Evolutionary conservation across 495 filamentous ascomycete genomes (phyloP), one percentile per base, ranked within the genome.

Genomic region (Lichina pygmaea): DNA sequence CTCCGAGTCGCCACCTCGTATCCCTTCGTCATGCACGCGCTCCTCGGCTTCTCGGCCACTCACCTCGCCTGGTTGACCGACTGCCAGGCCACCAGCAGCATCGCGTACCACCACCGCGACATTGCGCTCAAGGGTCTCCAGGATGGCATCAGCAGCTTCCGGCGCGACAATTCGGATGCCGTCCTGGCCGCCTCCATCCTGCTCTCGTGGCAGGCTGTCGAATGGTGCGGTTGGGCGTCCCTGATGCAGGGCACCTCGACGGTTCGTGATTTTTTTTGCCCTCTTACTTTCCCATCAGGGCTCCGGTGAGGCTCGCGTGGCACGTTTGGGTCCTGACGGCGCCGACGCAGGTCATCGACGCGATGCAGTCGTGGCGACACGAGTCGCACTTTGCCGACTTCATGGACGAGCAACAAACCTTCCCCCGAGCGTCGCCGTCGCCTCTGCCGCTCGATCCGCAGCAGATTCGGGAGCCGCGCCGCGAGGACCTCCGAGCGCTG

Each of bases 221-320:
- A 95, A 62, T 94, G 85, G 89, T 93, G 75, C 56, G 77, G 73
- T 56, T 94, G 86, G 86, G 78, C 75, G 45, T 85, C 81, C 46
- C 63, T 95, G 44, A 86, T 93, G 67, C 78, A 89, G 51, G 89
- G 89, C 39, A 85, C 85, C 49, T 81, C 78, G 31, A 84, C 78
- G 42, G 83, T 85, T 68, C 60, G 73, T 60, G 31, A 12, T 34
- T 16, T 34, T 31, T 5, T 31, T 45, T 10, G 12, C 33, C 37
- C 36, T 16, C 7, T 30, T 11, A 34, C 8, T n/a, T 31, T 34
- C 8, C 24, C 13, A 43, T 6, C 30, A 6, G 30, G 34, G 36
- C n/a, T n/a, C n/a, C n/a, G n/a, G n/a, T n/a, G n/a, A n/a, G n/a
- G n/a, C n/a, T n/a, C n/a, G n/a, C n/a, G n/a, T n/a, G n/a, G n/a